Evolutionary conservation across 371 early-diverging fungal genomes (phyloP), one percentile per base, ranked within the genome.

Genomic region (Circinella umbellata): DNA sequence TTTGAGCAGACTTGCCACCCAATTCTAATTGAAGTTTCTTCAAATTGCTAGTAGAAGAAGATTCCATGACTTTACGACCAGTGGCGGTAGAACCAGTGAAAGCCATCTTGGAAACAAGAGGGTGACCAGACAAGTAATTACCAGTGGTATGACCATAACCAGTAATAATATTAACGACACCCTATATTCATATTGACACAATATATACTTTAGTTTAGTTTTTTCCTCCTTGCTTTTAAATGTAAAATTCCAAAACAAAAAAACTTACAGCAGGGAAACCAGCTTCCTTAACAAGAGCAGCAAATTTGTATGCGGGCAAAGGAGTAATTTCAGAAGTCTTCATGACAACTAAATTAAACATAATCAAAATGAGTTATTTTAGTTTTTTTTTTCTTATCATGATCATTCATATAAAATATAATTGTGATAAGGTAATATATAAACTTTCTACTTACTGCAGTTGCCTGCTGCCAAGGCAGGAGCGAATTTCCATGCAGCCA

Each of bases 1-100:
- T 93, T 67, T 91, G 86, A 0, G 96, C 93, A 35, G 90, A 90
- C 84, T 97, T 97, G 64, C 98, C 98, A 61, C 97, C 97, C 35
- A 97, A 89, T 77, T 97, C 97, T 34, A 97, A 88, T 38, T 92
- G 87, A 35, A 93, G 86, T 18, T 87, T 79, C 76, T 94, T 94
- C 59, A 95, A 85, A 49, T 89, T 92, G 54, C 86, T 84, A 18
- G 75, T 76, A 5, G 94, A 89, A 46, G 93, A 86, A 6, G 86
- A 78, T 46, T 84, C 84, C 79, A 92, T 84, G 63, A 96, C 86
- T 65, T 85, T 86, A 66, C 92, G 90, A 55, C 95, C 94, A 35
- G 86, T 88, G 0, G 64, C 66, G 20, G 91, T 90, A 2, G 91
- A 92, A n/a, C 96, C 97, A 17, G 91, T 88, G 64, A 82, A 82